Evolutionary conservation across 495 filamentous ascomycete species (phyloP).

Genomic region (Lasiosphaeriaceae sp.): DNA sequence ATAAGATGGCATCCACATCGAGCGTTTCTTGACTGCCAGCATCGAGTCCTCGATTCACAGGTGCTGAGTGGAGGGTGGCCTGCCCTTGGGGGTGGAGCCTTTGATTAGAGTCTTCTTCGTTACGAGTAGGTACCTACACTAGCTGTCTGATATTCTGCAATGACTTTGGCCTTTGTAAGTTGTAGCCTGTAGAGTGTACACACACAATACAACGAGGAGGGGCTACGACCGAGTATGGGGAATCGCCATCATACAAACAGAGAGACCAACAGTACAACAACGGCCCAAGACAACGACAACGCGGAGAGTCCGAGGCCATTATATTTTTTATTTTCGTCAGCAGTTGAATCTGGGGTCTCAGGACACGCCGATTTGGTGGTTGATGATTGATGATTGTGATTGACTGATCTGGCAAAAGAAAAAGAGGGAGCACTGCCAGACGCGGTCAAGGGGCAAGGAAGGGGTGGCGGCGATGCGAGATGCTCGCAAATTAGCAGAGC

Average conservation of each 20-base stretch:
- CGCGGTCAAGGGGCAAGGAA: background rate
- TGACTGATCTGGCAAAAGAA: background rate
- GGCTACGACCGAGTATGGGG: too few relatives aligned
- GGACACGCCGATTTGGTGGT: too few relatives aligned
- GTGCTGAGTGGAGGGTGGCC: conserved; percentile 20
- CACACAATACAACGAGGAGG: too few relatives aligned
- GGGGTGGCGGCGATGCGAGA: background rate
- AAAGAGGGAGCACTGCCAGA: background rate
- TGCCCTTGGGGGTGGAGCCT: conserved; percentile 23
- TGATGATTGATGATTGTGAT: background rate
- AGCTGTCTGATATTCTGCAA: too few relatives aligned
- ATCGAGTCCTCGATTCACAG: conserved; percentile 3
- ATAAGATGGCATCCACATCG: conserved; percentile 10
- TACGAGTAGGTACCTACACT: too few relatives aligned
- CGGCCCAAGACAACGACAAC: too few relatives aligned
- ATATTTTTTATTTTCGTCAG: background rate
- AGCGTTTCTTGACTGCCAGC: background rate
- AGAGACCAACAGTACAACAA: too few relatives aligned
- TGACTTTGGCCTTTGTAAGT: too few relatives aligned
- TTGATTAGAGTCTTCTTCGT: too few relatives aligned
- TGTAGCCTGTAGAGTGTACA: too few relatives aligned
- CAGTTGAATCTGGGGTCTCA: too few relatives aligned
- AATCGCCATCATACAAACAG: too few relatives aligned
- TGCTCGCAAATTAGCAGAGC: conserved; percentile 8
- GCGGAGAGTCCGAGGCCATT: background rate